These are phyloP conservation scores for Kodamaea restingae DNA, from an alignment of 805 yeast species.

Conservation along the genomic window DNA sequence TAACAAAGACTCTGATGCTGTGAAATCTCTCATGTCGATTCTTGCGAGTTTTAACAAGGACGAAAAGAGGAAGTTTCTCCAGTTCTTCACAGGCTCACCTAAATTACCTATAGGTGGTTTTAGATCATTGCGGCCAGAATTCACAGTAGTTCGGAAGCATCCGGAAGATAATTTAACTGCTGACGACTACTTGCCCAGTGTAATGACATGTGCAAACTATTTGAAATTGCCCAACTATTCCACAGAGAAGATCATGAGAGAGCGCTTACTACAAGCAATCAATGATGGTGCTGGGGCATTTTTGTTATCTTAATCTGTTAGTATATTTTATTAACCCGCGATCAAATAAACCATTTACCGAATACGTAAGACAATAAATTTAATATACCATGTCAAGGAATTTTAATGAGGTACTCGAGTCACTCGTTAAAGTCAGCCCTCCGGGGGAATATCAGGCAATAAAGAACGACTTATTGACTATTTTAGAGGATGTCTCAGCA, in stretches of 20 bases:
- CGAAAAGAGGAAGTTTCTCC: constrained; percentile 71
- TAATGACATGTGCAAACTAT: constrained; percentile 97
- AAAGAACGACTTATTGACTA: constrained; percentile 20
- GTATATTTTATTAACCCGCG: background rate
- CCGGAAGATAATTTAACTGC: constrained; percentile 65
- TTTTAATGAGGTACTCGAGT: constrained; percentile 24
- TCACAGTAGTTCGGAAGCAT: constrained; percentile 82
- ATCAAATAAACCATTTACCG: background rate
- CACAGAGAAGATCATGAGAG: constrained; percentile 52
- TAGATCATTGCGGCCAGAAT: constrained; percentile 70
- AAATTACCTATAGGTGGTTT: constrained; percentile 93
- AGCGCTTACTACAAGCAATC: constrained; percentile 64
- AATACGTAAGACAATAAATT: background rate
- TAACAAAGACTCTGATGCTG: constrained; percentile 59
- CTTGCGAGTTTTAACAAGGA: constrained; percentile 49
- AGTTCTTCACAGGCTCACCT: constrained; percentile 91
- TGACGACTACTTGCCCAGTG: constrained; percentile 89
- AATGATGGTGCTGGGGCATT: constrained; percentile 88
- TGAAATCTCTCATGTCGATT: constrained; percentile 57
- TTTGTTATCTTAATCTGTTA: constrained; percentile 54
- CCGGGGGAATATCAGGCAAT: constrained; percentile 36
- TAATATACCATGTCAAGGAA: constrained; percentile 19
- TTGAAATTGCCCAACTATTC: constrained; percentile 84
- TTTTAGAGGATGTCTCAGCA: constrained; percentile 19
- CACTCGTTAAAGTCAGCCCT: constrained; percentile 34